Evolutionary conservation across 1,284 basidiomycete genomes (phyloP), one percentile per base, ranked within the genome.

Genomic region (Pyrrhoderma noxium): DNA sequence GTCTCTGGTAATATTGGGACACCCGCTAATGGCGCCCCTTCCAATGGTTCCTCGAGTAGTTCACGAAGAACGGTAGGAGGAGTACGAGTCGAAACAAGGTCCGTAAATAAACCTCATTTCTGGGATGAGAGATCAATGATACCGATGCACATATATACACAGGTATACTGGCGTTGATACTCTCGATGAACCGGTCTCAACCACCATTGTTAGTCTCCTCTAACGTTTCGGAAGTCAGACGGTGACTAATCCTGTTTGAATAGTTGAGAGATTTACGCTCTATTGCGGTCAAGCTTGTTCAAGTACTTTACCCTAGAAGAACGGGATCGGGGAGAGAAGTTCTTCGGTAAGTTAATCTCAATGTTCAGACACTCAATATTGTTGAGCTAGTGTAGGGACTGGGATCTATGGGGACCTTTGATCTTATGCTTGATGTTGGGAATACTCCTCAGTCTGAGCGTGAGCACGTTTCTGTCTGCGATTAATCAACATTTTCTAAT

Each of bases 391-490:
- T 49, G 49, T 59, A 90, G 90, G 57, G 93, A 96, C 62, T 97
- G 93, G 93, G 93, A 97, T 67, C 74, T 97, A 35, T 97, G 93
- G 93, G 93, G 93, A 1, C 93, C 93, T 8, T 74, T 96, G 5
- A 76, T 95, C 36, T 77, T 96, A 49, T 94, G 89, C 62, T 74
- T 96, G 52, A 70, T 80, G 18, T 74, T 96, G 11, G 90, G 87
- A 39, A 88, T 93, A 47, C 83, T 95, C 70, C 77, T 96, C 14
- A 94, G 89, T 57, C 70, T 94, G 41, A 92, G 93, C 65, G 93
- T 93, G 61, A 57, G 82, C 69, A 23, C 35, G 44, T 3, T 49
- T 16, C n/a, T 14, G 16, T 22, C 16, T 34, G 22, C 51, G 27
- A 31, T 21, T 37, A 51, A 37, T 45, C n/a, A 47, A 35, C 53